Conservation (phyloP, 225 moss, liverwort and hornwort genomes). For the Rhytidiadelphus loreus region DNA sequence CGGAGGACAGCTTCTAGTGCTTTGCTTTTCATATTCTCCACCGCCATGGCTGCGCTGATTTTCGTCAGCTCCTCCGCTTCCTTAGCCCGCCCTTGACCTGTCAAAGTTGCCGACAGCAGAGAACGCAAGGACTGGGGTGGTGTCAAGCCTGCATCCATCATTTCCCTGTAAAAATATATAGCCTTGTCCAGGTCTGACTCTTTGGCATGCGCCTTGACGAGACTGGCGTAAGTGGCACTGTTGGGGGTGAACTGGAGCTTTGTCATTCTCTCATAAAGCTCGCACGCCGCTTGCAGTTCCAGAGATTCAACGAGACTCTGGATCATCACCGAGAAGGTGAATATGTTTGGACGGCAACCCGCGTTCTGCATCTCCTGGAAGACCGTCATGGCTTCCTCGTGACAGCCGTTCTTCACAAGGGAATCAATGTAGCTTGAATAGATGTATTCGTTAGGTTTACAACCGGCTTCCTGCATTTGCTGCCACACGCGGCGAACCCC, state of each 20-base stretch:
- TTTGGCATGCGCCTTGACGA: conserved; percentile 36
- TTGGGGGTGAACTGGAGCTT: conserved; percentile 45
- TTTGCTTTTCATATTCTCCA: conserved; percentile 2
- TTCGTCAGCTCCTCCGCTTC: conserved; percentile 23
- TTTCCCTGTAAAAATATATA: conserved; percentile 34
- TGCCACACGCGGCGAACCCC: conserved; percentile 43
- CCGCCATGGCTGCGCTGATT: conserved; percentile 15
- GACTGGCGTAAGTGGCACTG: conserved; percentile 31
- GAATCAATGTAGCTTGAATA: conserved; percentile 50
- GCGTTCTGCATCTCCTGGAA: conserved; percentile 58
- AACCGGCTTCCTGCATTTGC: conserved; percentile 34
- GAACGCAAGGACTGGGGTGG: conserved; percentile 24
- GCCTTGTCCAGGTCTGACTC: conserved; percentile 38
- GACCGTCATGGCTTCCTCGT: conserved; percentile 27
- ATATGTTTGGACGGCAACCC: conserved; percentile 60
- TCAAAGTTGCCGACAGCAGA: conserved; percentile 17
- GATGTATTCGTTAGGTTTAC: conserved; percentile 42
- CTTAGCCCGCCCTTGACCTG: conserved; percentile 5
- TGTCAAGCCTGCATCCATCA: conserved; percentile 39
- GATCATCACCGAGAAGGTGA: conserved; percentile 63
- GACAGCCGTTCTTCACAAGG: conserved; percentile 30
- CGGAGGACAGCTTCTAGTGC: conserved; percentile 8
- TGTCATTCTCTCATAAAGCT: conserved; percentile 41
- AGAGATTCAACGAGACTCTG: conserved; percentile 38
- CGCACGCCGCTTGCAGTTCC: conserved; percentile 36